phyloP scores from a whole-genome alignment of 495 filamentous ascomycete genomes.

The Evansstolkia leycettana region DNA sequence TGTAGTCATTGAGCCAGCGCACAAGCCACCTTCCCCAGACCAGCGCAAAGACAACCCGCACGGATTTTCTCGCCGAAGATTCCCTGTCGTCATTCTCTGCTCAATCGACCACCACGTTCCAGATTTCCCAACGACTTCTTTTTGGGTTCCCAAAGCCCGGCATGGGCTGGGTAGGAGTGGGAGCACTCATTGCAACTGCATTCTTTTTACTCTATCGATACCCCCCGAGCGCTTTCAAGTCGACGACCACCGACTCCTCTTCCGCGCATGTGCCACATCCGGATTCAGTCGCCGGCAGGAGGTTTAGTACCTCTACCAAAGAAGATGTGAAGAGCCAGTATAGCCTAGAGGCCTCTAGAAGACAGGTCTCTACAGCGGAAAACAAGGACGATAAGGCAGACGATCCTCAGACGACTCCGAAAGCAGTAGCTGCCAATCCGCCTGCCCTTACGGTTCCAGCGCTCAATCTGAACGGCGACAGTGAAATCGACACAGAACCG shows the following conservation, averaged over 20 bases:
- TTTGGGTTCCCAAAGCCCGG: conserved; percentile 3
- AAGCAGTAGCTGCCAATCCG: conserved; percentile 22
- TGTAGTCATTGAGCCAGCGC: no score
- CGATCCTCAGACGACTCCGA: conserved; percentile 36
- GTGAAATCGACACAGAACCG: conserved; percentile 5
- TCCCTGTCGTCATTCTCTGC: conserved; percentile 2
- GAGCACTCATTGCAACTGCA: conserved; percentile 18
- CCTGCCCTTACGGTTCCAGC: conserved; percentile 21
- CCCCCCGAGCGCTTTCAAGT: neutral
- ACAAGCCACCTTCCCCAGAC: conserved; percentile 7
- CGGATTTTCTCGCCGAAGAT: no score
- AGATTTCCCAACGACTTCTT: neutral
- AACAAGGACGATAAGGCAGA: conserved; percentile 10
- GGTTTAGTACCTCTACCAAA: no score
- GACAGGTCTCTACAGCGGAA: no score
- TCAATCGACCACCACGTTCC: neutral
- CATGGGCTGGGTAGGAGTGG: conserved; percentile 29
- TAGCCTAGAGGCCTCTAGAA: no score
- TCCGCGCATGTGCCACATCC: no score
- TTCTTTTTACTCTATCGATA: conserved; percentile 16
- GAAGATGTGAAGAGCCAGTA: no score
- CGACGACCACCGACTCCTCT: no score
- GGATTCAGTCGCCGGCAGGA: no score
- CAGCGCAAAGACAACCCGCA: neutral
- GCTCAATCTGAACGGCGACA: conserved; percentile 15